Evolutionary conservation across 2,329 filamentous ascomycete genomes (phyloP).

Genomic region (Pezicula neosporulosa): DNA sequence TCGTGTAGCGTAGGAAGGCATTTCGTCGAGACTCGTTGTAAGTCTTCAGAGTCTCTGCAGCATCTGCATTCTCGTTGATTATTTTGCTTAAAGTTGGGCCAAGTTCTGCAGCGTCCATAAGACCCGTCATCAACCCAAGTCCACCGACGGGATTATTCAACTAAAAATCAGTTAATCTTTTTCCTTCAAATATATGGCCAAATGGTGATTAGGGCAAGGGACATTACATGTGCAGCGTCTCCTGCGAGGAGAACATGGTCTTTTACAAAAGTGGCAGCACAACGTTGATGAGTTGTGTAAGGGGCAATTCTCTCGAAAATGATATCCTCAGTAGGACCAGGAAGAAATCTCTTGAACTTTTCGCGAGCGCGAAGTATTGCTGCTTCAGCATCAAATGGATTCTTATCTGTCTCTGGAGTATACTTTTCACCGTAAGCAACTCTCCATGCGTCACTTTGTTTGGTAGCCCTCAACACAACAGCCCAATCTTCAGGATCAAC

Average conservation of each 20-base stretch:
- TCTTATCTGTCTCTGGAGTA: not conserved
- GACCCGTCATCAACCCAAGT: not conserved
- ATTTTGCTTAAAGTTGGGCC: not conserved
- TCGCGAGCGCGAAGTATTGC: not conserved
- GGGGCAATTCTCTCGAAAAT: not conserved
- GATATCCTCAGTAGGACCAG: not conserved
- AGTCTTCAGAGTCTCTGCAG: not conserved
- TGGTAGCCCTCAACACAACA: not conserved
- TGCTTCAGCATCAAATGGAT: not conserved
- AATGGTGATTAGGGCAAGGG: no score
- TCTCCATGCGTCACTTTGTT: not conserved
- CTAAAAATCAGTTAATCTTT: not conserved
- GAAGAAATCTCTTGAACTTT: not conserved
- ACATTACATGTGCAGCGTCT: not conserved
- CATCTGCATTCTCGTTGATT: not conserved
- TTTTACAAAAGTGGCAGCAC: not conserved
- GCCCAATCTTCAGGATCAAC: not conserved
- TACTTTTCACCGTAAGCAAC: not conserved
- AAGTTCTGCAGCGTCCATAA: not conserved
- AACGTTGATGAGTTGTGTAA: not conserved
- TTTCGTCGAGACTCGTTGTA: not conserved
- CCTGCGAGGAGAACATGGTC: not conserved
- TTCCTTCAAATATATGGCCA: no score
- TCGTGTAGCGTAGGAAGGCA: not conserved
- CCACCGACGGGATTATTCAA: not conserved